phyloP scores from a whole-genome alignment of 2,329 filamentous ascomycete genomes.

The Colletotrichum kahawae region DNA sequence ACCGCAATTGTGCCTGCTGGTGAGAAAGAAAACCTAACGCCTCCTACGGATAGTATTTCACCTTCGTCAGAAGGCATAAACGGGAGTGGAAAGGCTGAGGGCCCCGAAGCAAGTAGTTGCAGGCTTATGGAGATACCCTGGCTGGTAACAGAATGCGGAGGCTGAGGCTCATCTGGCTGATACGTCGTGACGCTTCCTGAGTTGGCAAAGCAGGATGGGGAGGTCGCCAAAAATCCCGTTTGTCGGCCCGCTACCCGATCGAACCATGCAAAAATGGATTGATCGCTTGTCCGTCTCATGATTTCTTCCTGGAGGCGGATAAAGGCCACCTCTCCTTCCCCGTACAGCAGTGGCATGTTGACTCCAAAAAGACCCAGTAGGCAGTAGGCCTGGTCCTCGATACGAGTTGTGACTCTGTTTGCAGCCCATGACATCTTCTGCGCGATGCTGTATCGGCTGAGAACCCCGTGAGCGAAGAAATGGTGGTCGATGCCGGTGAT shows the following conservation, averaged over 20 bases:
- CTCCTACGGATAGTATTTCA: not conserved
- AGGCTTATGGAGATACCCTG: not conserved
- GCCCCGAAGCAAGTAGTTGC: rapidly evolving
- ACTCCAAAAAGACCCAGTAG: not conserved
- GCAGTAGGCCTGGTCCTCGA: not conserved
- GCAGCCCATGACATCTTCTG: not conserved
- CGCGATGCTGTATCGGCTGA: not conserved
- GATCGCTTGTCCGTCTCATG: not conserved
- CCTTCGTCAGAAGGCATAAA: not conserved
- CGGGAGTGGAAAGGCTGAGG: not conserved
- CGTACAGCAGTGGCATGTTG: not conserved
- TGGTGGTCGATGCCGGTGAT: not conserved
- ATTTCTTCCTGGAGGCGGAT: not conserved
- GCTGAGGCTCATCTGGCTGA: not conserved
- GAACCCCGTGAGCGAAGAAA: not conserved
- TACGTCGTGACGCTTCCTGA: rapidly evolving
- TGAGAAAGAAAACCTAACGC: not conserved
- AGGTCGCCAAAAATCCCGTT: not conserved
- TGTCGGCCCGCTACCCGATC: rapidly evolving
- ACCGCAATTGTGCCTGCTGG: not conserved
- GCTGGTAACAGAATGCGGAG: not conserved
- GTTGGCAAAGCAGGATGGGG: rapidly evolving
- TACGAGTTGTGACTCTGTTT: not conserved
- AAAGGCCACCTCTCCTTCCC: not conserved
- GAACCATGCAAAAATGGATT: not conserved